Evolutionary conservation across 257 asterid species (phyloP).

Genomic region (Solanum stenotomum): DNA sequence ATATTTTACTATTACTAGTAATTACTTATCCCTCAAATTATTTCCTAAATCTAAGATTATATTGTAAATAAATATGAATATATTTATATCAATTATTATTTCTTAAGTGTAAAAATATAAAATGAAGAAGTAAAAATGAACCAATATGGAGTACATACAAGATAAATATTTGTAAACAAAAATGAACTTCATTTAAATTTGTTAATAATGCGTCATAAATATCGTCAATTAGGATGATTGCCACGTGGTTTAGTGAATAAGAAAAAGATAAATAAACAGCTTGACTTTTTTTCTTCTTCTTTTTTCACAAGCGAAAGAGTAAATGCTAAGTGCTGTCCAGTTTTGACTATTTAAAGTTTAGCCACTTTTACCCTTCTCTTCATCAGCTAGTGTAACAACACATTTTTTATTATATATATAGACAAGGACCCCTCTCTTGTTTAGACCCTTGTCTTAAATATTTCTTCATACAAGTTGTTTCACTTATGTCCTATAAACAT

Average conservation of each 20-base stretch:
- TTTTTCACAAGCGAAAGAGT: conserved; percentile 36
- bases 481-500: not conserved
- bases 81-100: no score
- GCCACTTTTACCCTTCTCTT: conserved; percentile 15
- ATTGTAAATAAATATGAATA: no score
- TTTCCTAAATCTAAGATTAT: no score
- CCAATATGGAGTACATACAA: no score
- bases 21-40: not conserved
- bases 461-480: not conserved
- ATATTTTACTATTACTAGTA: not conserved
- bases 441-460: conserved; percentile 31
- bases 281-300: conserved; percentile 23
- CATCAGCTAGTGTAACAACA: conserved; percentile 17
- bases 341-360: conserved; percentile 46
- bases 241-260: conserved; percentile 42
- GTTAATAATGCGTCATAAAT: not conserved
- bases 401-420: conserved; percentile 4
- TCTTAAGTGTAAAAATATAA: not conserved
- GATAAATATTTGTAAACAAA: not conserved
- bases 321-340: conserved; percentile 53
- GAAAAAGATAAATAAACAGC: not conserved
- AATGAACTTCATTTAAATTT: not conserved
- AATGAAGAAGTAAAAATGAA: no score
- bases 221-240: conserved; percentile 27
- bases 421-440: conserved; percentile 24